These are phyloP conservation scores for Jimgerdemannia lactiflua DNA, from an alignment of 192 early-diverging fungal genomes.

Conservation along the genomic window DNA sequence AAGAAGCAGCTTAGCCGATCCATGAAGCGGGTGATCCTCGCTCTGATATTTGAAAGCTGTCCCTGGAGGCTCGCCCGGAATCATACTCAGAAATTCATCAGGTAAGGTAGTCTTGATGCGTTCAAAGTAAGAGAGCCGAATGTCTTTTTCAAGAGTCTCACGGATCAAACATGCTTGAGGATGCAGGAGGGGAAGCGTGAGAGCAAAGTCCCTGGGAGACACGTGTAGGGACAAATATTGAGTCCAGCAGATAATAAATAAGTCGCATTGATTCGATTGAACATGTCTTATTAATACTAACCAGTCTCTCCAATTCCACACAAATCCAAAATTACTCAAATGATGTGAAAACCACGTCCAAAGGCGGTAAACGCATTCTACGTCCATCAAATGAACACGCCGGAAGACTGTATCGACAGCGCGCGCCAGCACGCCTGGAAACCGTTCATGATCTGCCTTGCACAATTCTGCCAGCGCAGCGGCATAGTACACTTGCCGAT, in stretches of 20 bases:
- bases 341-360: conserved; percentile 90
- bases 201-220: conserved; percentile 43
- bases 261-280: neutral
- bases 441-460: conserved; percentile 53
- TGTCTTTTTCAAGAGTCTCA: conserved; percentile 83
- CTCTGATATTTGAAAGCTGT: conserved; percentile 72
- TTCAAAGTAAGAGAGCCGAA: conserved; percentile 89
- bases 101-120: conserved; percentile 79
- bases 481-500: conserved; percentile 71
- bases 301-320: conserved; percentile 6
- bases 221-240: neutral
- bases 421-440: conserved; percentile 66
- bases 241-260: neutral
- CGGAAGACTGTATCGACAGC: conserved; percentile 61
- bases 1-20: conserved; percentile 35
- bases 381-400: conserved; percentile 73
- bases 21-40: conserved; percentile 40
- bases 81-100: conserved; percentile 51
- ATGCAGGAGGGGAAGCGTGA: conserved; percentile 48
- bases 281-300: neutral
- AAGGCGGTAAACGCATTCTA: conserved; percentile 81
- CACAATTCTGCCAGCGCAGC: conserved; percentile 71
- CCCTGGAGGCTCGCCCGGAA: conserved; percentile 63
- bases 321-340: conserved; percentile 90
- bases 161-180: conserved; percentile 72